Percentiles rank a stretch among this genome's conserved stretches.
phyloP scores from a whole-genome alignment of 2,329 filamentous ascomycete genomes.

The Aspergillus uvarum region DNA sequence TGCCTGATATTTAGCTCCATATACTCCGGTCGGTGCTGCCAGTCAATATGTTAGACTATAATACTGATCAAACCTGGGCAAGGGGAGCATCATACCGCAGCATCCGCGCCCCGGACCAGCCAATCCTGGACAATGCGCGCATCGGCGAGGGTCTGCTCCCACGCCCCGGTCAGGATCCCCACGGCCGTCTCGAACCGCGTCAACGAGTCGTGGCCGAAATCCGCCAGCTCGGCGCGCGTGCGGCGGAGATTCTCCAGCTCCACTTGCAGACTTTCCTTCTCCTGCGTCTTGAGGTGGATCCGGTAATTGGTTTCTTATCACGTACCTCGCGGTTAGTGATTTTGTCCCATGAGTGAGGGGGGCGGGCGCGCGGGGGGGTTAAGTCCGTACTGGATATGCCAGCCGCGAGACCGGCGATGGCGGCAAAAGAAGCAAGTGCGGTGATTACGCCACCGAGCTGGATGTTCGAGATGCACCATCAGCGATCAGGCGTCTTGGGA shows the following conservation, averaged over 20 bases:
- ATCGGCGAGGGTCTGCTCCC: background rate
- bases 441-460: slow-evolving; percentile 2
- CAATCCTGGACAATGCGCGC: background rate
- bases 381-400: background rate
- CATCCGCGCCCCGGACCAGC: slow-evolving; percentile 1
- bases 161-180: background rate
- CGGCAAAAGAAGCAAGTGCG: background rate
- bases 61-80: background rate
- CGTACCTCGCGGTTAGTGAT: background rate
- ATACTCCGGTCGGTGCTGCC: slow-evolving; percentile 1
- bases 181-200: background rate
- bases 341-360: background rate
- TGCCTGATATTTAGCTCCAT: background rate
- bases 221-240: background rate
- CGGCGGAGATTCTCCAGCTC: background rate
- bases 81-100: background rate
- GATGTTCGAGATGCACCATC: background rate
- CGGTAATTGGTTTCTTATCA: background rate
- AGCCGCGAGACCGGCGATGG: background rate
- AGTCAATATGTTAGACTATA: too few relatives aligned
- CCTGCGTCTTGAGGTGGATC: background rate
- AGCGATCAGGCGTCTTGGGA: background rate
- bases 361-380: too few relatives aligned
- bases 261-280: background rate
- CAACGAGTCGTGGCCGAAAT: background rate